Evolutionary conservation across 169 alveolate species (phyloP), one percentile per base, ranked within the genome.

Genomic region (Prorocentrum cordatum): DNA sequence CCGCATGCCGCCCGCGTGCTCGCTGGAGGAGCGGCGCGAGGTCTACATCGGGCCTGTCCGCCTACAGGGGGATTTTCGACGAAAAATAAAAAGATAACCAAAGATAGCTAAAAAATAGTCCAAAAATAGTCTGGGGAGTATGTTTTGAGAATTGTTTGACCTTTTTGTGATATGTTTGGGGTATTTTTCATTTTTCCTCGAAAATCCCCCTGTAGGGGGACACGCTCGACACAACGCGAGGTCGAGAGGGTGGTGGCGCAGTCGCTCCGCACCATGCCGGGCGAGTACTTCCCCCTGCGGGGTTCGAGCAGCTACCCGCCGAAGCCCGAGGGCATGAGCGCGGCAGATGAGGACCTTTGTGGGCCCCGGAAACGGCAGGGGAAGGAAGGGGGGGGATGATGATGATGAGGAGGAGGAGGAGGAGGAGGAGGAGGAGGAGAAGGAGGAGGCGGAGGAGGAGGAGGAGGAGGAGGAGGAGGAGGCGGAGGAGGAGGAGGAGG

Each of bases 311-410:
- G 62, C 3, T 80, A 80, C 64, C 33, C 58, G 27, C 47, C 61
- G 71, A 80, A 80, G 90, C 77, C 79, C 27, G 83, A 66, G 27
- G 88, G 91, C 27, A 70, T 91, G 70, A 31, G 92, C n/a, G 59
- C 35, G 62, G 94, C 80, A 4, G 85, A 92, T 70, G 75, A 75
- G 59, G 88, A 92, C n/a, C n/a, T n/a, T n/a, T n/a, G n/a, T n/a
- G n/a, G n/a, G n/a, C n/a, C n/a, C n/a, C n/a, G n/a, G n/a, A n/a
- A n/a, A n/a, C n/a, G n/a, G n/a, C n/a, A n/a, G n/a, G n/a, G n/a
- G n/a, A n/a, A n/a, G n/a, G n/a, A n/a, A n/a, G n/a, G n/a, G n/a
- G n/a, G n/a, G n/a, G n/a, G n/a, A n/a, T n/a, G n/a, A n/a, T n/a
- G n/a, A n/a, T n/a, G n/a, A n/a, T n/a, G n/a, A n/a, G n/a, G n/a